A percentile compares a stretch with the other conserved stretches of the same genome.
Conservation (phyloP, 345 rosid species). For the Dipteronia dyeriana region DNA sequence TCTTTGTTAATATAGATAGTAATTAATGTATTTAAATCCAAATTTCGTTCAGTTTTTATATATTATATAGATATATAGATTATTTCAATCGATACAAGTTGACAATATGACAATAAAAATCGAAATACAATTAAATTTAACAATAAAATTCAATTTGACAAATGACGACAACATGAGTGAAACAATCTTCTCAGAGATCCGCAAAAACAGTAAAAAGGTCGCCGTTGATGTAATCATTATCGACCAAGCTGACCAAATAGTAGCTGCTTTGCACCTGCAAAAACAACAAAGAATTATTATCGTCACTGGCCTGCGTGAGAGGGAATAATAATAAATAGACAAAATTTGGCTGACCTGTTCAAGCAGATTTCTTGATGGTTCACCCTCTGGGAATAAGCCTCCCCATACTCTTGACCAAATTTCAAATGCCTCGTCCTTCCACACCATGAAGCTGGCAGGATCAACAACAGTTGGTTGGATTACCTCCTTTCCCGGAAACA, state of each 20-base stretch:
- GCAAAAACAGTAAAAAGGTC: conserved; percentile 65
- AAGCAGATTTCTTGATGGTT: conserved; percentile 60
- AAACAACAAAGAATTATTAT: neutral
- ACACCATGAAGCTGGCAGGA: conserved; percentile 86
- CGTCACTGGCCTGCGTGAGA: neutral
- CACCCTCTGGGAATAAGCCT: conserved; percentile 68
- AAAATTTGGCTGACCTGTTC: conserved; percentile 56
- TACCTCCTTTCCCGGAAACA: conserved; percentile 84
- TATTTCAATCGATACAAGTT: conserved; percentile 15
- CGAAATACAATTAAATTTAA: neutral
- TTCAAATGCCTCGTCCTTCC: conserved; percentile 99
- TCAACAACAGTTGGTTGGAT: conserved; percentile 97
- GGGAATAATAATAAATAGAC: neutral
- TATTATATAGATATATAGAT: no score
- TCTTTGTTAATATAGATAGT: no score
- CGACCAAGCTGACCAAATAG: conserved; percentile 93
- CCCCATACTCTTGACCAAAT: conserved; percentile 95
- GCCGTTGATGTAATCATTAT: conserved; percentile 68
- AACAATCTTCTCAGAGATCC: conserved; percentile 43
- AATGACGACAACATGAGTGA: neutral
- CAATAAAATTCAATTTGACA: neutral
- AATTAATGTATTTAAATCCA: no score
- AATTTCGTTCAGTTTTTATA: no score
- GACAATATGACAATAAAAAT: neutral
- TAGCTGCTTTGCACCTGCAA: conserved; percentile 79